Evolutionary conservation across 2,329 filamentous ascomycete genomes (phyloP), one percentile per base, ranked within the genome.

Genomic region (Coniochaeta pulveracea): DNA sequence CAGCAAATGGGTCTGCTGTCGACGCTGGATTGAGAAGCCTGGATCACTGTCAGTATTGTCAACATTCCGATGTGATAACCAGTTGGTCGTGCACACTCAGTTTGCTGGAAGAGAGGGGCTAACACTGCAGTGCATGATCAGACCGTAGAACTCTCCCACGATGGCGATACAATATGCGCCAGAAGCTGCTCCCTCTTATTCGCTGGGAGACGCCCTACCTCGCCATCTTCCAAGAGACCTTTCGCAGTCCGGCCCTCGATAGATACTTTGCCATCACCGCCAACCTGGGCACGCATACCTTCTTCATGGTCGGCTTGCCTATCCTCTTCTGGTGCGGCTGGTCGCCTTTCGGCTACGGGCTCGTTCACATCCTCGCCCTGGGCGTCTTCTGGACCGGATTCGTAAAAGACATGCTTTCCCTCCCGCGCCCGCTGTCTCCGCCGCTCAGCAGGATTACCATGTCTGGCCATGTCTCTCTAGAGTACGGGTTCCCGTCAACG

Each of bases 241-340:
- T 89, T 53, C 82, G 89, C 49, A 80, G 84, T 14, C 85, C 85
- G 1, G 72, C 82, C 7, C 77, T 96, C 48, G 91, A 98, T 58
- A 85, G 85, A 41, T 98, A 95, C 64, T 98, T 98, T 58, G 89
- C 91, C 33, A 85, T 93, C 43, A 93, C 88, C 1, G 91, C 91
- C 42, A 98, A 96, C 56, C 72, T 96, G 35, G 85, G 91, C 43
- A 98, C 91, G 1, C 91, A 98, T 59, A 98, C 91, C 1, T 96
- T 95, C 64, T 98, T 95, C 66, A 96, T 96, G 88, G 72, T 94
- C 44, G 81, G 85, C 37, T 63, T 98, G 49, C 91, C 91, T 5
- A 85, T 96, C 43, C 72, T 94, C 46, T 96, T 96, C 63, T 98
- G 91, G 91, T 94, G 85, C 49, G 89, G 89, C 34, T 83, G 88